A percentile compares a stretch with the other conserved stretches of the same genome.
Evolutionary conservation across 306 rosid species (phyloP).

Genomic region (Fragaria ananassa): DNA sequence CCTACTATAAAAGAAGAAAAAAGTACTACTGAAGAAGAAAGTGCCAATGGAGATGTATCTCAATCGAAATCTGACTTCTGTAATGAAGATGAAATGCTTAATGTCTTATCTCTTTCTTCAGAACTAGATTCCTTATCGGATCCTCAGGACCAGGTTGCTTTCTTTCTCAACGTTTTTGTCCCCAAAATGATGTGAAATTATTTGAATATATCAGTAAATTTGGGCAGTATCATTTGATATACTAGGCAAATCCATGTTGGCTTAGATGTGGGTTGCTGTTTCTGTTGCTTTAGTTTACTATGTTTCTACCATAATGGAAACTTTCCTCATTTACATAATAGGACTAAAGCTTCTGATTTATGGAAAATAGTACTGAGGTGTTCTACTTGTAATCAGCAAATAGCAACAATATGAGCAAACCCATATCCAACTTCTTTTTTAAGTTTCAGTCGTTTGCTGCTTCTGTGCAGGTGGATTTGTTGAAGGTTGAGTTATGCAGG

Average conservation of each 20-base stretch:
- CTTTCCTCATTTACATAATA: neutral
- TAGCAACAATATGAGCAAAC: constrained; percentile 17
- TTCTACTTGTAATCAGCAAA: constrained; percentile 16
- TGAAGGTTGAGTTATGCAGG: constrained; percentile 90
- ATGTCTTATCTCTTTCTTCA: constrained; percentile 53
- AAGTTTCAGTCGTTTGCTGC: constrained; percentile 43
- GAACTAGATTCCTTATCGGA: constrained; percentile 64
- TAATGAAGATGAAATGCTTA: constrained; percentile 55
- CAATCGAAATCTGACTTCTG: constrained; percentile 35
- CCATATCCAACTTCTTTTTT: constrained; percentile 20
- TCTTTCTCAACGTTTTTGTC: constrained; percentile 17
- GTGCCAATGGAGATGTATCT: constrained; percentile 32
- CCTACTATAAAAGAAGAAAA: constrained; percentile 50
- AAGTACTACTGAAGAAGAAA: constrained; percentile 32
- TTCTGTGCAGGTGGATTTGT: constrained; percentile 77
- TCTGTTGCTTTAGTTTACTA: neutral
- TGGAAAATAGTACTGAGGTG: neutral
- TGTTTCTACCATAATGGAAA: neutral
- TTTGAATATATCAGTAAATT: neutral
- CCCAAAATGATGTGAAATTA: neutral
- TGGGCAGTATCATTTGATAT: neutral
- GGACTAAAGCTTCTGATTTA: neutral
- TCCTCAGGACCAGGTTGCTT: constrained; percentile 84
- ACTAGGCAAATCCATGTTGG: neutral
- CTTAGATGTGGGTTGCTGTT: neutral